Evolutionary conservation across 2,329 filamentous ascomycete species (phyloP), one percentile per base, ranked within the genome.

Genomic region (Fusarium bulbicola): DNA sequence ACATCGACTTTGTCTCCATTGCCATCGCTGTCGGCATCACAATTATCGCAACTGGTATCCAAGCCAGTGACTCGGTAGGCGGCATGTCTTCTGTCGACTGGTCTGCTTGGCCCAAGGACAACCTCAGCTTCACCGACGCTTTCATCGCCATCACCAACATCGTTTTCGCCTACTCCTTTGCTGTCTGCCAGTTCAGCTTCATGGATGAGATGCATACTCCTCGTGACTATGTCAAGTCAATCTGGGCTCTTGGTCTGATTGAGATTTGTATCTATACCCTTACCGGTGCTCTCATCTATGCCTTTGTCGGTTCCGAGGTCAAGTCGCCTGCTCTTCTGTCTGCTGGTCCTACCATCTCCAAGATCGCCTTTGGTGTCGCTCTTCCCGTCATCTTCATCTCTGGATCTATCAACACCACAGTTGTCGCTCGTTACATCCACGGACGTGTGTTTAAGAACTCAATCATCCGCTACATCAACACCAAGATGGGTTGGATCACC

Each of bases 371-470:
- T 76, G 92, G 91, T 34, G 81, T 94, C 70, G 92, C 91, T 1
- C 84, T 92, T 7, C 92, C 92, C 20, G 93, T 92, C 61, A 94
- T 94, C 78, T 87, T 93, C 75, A 90, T 94, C 69, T 92, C 92
- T 1, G 92, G 92, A 56, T 91, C 92, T 24, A 92, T 94, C 79
- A 91, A 93, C 81, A 85, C 84, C 40, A 85, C 83, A 4, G 84
- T 86, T 16, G 81, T 84, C 36, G 81, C 79, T 7, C 84, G 85
- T 26, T 87, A 86, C 67, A 79, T 87, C 68, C 84, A 86, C 75
- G 84, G 81, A 11, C 83, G 85, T 40, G 66, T 83, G n/a, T 86
- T 81, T 77, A 81, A 81, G 73, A 74, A 85, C 76, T 84, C 81
- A 5, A 76, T 86, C 63, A 81, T 81, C 62, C 82, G 83, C 60